Evolutionary conservation across 352 stramenopile species (phyloP).

Genomic region (Phytophthora multivora): DNA sequence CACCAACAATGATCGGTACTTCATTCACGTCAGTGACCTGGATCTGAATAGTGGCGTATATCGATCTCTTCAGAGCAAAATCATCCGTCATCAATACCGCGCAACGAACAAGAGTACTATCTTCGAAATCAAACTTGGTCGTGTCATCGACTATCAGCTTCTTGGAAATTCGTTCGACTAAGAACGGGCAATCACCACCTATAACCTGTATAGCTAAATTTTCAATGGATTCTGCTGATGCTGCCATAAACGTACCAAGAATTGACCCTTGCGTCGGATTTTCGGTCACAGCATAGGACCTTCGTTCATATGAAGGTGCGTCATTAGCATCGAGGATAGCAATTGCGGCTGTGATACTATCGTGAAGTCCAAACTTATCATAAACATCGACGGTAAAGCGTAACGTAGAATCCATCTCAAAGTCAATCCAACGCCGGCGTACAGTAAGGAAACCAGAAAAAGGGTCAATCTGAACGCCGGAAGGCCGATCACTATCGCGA

Average conservation of each 20-base stretch:
- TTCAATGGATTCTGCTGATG: constrained; percentile 17
- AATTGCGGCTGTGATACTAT: constrained; percentile 14
- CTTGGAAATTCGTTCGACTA: constrained; percentile 9
- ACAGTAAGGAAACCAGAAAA: constrained; percentile 26
- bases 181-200: constrained; percentile 15
- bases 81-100: constrained; percentile 25
- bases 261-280: constrained; percentile 6
- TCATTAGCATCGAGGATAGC: constrained; percentile 24
- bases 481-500: constrained; percentile 21
- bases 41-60: constrained; percentile 18
- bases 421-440: constrained; percentile 37
- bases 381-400: constrained; percentile 29
- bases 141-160: constrained; percentile 4
- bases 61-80: constrained; percentile 6
- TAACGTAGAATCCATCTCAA: constrained; percentile 22
- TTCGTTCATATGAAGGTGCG: constrained; percentile 7
- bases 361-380: constrained; percentile 20
- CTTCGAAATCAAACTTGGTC: constrained; percentile 30
- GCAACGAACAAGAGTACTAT: constrained; percentile 3
- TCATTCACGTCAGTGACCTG: constrained; percentile 27
- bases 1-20: constrained; percentile 5
- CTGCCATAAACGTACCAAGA: constrained; percentile 15
- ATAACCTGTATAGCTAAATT: constrained; percentile 9
- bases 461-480: constrained; percentile 33
- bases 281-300: constrained; percentile 15